Base-by-base conservation (phyloP, 805 yeast genomes). In the Monosporozyma siamensis region DNA sequence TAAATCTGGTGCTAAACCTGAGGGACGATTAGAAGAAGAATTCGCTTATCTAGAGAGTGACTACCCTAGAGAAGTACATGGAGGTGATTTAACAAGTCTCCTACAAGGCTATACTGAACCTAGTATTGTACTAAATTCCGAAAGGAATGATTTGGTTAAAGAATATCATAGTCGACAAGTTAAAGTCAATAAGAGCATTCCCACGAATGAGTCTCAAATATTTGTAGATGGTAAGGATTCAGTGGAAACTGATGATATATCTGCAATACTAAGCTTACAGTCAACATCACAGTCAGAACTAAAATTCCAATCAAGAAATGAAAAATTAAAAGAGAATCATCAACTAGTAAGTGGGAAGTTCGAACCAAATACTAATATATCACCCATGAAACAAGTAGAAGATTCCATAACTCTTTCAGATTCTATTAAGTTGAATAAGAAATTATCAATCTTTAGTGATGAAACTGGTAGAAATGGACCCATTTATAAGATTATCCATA, bases 1-100 rank as follows among this genome's bases (percentile, higher is more conserved):
- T 2, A 67, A 68, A 29, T 55, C 61, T 2, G 57, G 65, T n/a
- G 95, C 95, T 1, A 65, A 85, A 48, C 96, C 95, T 0, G 38
- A 12, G 18, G 12, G n/a, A 32, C 30, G 15, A 7, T 24, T 37
- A 37, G 14, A 37, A 26, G 22, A 71, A 3, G 58, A 45, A 9
- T 46, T 43, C 29, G 50, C 49, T 40, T 41, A 39, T 4, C 35
- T 44, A 14, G 44, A 51, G 35, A 43, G 22, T 4, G 35, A 32
- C n/a, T 32, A 32, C 18, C 9, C 23, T 5, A 22, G 18, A 18
- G 23, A 18, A 5, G 18, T 32, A 11, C 24, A 32, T 7, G 14
- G 14, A 7, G 14, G 5, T 4, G 15, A 6, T 9, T 5, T 11
- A 4, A 8, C 32, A 3, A 20, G n/a, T n/a, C n/a, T n/a, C n/a